Base-by-base conservation (phyloP, 2,329 filamentous ascomycete genomes). In the Purpureocillium takamizusanense region DNA sequence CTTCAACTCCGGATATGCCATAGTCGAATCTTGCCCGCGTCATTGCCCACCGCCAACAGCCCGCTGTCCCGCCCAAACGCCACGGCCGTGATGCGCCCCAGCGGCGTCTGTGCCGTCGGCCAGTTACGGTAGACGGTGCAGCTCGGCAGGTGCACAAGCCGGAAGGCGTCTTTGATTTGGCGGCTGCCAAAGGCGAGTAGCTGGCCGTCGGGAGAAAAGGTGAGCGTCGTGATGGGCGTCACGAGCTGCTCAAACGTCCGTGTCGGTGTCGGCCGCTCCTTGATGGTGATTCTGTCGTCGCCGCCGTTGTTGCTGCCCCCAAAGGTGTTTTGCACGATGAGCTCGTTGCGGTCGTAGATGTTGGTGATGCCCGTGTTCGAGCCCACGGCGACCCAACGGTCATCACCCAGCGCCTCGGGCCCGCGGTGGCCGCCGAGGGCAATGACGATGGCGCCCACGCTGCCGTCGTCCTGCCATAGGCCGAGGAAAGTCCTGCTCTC, bases 111-210 rank as follows among this genome's bases (percentile, higher is more conserved):
- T 46, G 80, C 77, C 38, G 90, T 98, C 17, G 92, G 92, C 92
- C 92, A 98, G 62, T 98, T 98, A 53, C 82, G 80, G 70, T 92
- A 98, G 15, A 97, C 86, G 2, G 88, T 95, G 60, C 88, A 95
- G 49, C 78, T 89, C 1, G 90, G 89, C 49, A 98, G 65, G 61
- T 98, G 92, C 25, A 90, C 87, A 47, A 98, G 65, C 53, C 84
- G 74, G 58, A 98, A 65, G 1, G 89, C 86, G 62, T 95, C 88
- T 56, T 83, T 83, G 72, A 95, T 94, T 73, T 84, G 84, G 45
- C 76, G 76, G 61, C 86, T 94, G 31, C 80, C 85, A 68, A 97
- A 88, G 0, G 81, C 86, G 49, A 98, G 65, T 36, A 97, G 66
- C 63, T 98, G 92, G 2, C 88, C 88, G 59, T 97, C 90, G 0